Percentiles rank a stretch among this genome's conserved stretches.
These are phyloP conservation scores for Penicillium sp. DNA, from an alignment of 2,329 filamentous ascomycete species.

Conservation along the genomic window DNA sequence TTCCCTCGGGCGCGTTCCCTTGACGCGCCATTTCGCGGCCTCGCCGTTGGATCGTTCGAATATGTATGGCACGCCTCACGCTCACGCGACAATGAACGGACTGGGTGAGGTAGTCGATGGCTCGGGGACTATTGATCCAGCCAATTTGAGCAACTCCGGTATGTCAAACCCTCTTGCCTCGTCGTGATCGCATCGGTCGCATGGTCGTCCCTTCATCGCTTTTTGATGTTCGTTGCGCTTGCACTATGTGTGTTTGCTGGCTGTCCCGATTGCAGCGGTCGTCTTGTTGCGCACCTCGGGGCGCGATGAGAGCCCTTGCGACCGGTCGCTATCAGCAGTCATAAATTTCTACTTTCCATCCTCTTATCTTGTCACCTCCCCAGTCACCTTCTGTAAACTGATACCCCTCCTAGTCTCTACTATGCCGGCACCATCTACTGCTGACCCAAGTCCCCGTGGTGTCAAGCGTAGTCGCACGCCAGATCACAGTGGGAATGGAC, in stretches of 20 bases:
- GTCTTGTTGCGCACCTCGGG: conserved; percentile 4
- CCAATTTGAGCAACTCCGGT: conserved; percentile 79
- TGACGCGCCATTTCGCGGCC: conserved; percentile 39
- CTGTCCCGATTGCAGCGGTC: conserved; percentile 7
- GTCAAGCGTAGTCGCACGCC: conserved; percentile 80
- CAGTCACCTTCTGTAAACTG: conserved; percentile 35
- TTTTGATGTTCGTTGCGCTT: not conserved
- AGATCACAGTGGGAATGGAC: conserved; percentile 62
- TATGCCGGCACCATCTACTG: conserved; percentile 41
- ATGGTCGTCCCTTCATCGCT: conserved; percentile 20
- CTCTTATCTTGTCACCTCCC: conserved; percentile 19
- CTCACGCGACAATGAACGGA: conserved; percentile 68
- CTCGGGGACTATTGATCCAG: conserved; percentile 88
- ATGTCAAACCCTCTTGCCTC: conserved; percentile 43
- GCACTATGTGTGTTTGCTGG: not conserved
- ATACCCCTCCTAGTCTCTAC: conserved; percentile 39
- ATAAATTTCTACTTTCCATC: conserved; percentile 12
- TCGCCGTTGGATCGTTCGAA: conserved; percentile 33
- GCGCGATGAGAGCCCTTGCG: conserved; percentile 6
- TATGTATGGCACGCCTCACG: conserved; percentile 52
- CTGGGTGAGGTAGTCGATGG: conserved; percentile 63
- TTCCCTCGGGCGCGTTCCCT: conserved; percentile 29
- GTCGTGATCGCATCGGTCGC: conserved; percentile 12
- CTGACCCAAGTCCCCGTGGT: conserved; percentile 64
- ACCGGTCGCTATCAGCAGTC: not conserved